A percentile compares a stretch with the other conserved stretches of the same genome.
Conservation (phyloP, 2,329 filamentous ascomycete genomes). For the Samsoniella hepiali region DNA sequence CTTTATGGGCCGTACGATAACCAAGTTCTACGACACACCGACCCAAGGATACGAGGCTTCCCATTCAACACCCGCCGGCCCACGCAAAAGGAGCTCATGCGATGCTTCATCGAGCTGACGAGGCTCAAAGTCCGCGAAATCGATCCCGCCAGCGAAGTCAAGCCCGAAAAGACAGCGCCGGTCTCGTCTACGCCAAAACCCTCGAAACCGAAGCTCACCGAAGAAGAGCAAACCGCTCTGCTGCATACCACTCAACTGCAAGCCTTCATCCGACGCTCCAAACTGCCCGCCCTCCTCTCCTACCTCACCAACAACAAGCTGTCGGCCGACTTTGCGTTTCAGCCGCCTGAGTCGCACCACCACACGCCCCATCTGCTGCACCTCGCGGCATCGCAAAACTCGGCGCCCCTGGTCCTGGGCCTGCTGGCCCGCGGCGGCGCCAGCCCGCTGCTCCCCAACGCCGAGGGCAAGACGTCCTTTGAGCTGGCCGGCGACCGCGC, state of each 20-base stretch:
- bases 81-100: slow-evolving; percentile 92
- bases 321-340: slow-evolving; percentile 69
- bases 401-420: slow-evolving; percentile 70
- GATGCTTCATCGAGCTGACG: slow-evolving; percentile 90
- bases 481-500: slow-evolving; percentile 81
- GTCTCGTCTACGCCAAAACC: slow-evolving; percentile 45
- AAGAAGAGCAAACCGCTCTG: slow-evolving; percentile 77
- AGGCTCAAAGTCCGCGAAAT: slow-evolving; percentile 81
- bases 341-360: slow-evolving; percentile 67
- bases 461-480: slow-evolving; percentile 80
- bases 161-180: slow-evolving; percentile 36
- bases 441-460: slow-evolving; percentile 67
- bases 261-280: slow-evolving; percentile 82
- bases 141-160: slow-evolving; percentile 58
- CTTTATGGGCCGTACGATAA: slow-evolving; percentile 89
- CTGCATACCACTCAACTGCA: slow-evolving; percentile 89
- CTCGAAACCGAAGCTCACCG: slow-evolving; percentile 63
- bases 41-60: slow-evolving; percentile 78
- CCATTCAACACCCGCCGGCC: slow-evolving; percentile 90
- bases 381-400: slow-evolving; percentile 75
- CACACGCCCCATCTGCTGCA: slow-evolving; percentile 84
- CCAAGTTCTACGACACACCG: slow-evolving; percentile 75
- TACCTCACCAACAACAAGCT: slow-evolving; percentile 79
- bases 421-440: slow-evolving; percentile 72
- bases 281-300: slow-evolving; percentile 78